These are phyloP conservation scores for Acanthamoeba royreba DNA, from an alignment of 208 protist genomes.

Conservation along the genomic window DNA sequence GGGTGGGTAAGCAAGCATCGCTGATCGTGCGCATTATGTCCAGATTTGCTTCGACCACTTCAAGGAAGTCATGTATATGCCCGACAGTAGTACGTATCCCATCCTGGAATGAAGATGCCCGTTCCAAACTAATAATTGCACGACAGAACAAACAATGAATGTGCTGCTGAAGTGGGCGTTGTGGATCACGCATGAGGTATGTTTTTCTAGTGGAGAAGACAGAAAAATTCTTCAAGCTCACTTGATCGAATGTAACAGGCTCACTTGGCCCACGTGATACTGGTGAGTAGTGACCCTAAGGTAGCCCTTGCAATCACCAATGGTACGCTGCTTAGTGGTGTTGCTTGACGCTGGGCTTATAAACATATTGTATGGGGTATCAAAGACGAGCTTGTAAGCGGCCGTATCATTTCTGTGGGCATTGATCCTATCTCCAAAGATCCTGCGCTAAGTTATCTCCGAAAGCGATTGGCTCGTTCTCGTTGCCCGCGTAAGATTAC, in stretches of 20 bases:
- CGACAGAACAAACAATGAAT: background rate
- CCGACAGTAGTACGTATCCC: background rate
- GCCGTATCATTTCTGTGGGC: background rate
- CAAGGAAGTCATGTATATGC: slow-evolving; percentile 11
- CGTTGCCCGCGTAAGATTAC: background rate
- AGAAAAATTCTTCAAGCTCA: no score
- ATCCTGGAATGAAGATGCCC: no score
- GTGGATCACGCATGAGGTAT: background rate
- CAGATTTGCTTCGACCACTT: background rate
- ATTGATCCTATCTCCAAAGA: slow-evolving; percentile 3
- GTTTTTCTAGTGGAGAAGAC: no score
- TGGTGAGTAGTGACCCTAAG: background rate
- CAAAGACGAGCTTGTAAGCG: background rate
- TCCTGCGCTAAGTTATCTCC: background rate
- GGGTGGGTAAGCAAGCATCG: no score
- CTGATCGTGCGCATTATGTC: no score
- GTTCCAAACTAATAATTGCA: no score
- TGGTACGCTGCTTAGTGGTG: background rate
- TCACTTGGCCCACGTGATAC: background rate
- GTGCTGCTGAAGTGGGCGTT: slow-evolving; percentile 12
- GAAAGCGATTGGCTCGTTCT: background rate
- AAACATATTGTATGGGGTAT: background rate
- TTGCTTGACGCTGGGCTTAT: background rate
- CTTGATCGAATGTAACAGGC: no score
- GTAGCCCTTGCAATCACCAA: background rate